Percentiles rank a stretch among this genome's conserved stretches.
Evolutionary conservation across 1,139 yeast species (phyloP).

Genomic region (Zygotorulaspora mrakii): DNA sequence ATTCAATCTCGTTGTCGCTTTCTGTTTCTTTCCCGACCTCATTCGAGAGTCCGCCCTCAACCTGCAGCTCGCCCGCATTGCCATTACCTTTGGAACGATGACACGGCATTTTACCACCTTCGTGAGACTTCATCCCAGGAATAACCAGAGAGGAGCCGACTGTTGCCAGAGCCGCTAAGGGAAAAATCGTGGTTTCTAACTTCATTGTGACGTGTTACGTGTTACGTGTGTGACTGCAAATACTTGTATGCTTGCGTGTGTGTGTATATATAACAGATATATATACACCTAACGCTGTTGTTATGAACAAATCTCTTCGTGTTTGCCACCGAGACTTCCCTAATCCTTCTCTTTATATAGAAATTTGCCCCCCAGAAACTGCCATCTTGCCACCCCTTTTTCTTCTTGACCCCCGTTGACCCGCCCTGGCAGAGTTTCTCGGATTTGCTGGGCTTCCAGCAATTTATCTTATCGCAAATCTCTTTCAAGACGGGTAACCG

Average conservation of each 20-base stretch:
- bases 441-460: no score
- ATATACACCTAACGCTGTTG: conserved; percentile 1
- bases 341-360: background rate
- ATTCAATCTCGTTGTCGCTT: background rate
- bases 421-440: no score
- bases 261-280: conserved; percentile 2
- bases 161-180: conserved; percentile 23
- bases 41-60: no score
- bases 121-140: conserved; percentile 17
- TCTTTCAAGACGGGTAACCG: no score
- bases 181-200: conserved; percentile 19
- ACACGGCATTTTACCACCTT: conserved; percentile 9
- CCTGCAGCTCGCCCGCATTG: background rate
- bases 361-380: no score
- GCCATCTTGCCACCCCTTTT: no score
- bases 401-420: background rate
- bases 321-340: background rate
- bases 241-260: background rate
- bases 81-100: conserved; percentile 2
- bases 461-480: conserved; percentile 3
- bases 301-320: background rate
- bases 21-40: background rate
- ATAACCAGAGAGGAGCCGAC: conserved; percentile 23
- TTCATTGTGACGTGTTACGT: conserved; percentile 17
- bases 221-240: background rate